Evolutionary conservation across 306 rosid species (phyloP).

Genomic region (Adenanthera pavonina): DNA sequence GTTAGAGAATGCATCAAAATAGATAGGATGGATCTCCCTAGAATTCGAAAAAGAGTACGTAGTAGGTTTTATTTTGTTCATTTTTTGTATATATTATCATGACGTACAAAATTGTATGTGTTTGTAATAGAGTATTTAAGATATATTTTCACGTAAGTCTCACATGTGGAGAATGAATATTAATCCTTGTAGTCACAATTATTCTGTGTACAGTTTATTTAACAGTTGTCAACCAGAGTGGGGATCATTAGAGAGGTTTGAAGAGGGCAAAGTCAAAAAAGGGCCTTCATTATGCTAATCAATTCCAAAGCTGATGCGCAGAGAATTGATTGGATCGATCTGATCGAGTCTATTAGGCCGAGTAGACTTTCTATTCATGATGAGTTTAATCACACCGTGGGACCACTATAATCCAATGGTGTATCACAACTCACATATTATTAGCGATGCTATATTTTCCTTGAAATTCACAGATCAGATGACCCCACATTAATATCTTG

Average conservation of each 20-base stretch:
- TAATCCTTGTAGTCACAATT: background rate
- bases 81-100: no score
- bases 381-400: conserved; percentile 4
- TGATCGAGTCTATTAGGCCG: background rate
- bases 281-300: background rate
- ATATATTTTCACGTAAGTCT: background rate
- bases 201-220: background rate
- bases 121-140: no score
- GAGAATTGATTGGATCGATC: background rate
- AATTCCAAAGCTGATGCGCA: background rate
- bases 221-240: background rate
- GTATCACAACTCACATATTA: conserved; percentile 43
- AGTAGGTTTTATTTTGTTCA: no score
- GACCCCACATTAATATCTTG: background rate
- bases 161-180: background rate
- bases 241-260: background rate
- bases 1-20: no score
- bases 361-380: background rate
- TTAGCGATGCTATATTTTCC: background rate
- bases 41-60: no score
- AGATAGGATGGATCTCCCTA: no score
- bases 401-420: conserved; percentile 42
- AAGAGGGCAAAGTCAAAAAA: background rate
- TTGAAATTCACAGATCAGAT: background rate
- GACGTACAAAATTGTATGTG: no score